Conservation (phyloP, 441 rosid species). For the Gossypium lobatum region DNA sequence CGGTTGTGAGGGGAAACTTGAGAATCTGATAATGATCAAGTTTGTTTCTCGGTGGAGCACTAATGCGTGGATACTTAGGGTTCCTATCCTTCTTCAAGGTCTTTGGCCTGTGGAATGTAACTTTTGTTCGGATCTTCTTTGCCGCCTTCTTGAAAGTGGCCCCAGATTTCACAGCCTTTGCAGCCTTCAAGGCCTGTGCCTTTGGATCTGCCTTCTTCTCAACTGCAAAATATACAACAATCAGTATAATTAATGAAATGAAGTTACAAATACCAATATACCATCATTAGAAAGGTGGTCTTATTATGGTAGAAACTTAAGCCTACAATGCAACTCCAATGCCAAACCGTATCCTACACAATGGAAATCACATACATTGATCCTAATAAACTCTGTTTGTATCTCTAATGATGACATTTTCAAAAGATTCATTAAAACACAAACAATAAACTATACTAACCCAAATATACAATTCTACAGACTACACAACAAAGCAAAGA, state of each 20-base stretch:
- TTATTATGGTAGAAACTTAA: background rate
- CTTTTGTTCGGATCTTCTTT: constrained; percentile 74
- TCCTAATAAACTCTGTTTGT: background rate
- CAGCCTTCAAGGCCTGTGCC: constrained; percentile 83
- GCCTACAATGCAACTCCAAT: background rate
- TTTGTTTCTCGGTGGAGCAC: constrained; percentile 73
- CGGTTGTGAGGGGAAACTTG: constrained; percentile 72
- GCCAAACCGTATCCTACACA: background rate
- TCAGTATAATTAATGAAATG: background rate
- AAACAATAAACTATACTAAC: background rate
- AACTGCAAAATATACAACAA: constrained; percentile 22
- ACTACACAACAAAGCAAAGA: background rate
- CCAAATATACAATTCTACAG: background rate
- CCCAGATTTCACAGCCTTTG: constrained; percentile 83
- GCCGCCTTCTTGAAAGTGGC: constrained; percentile 63
- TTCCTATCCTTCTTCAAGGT: constrained; percentile 62
- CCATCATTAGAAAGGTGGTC: background rate
- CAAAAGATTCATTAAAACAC: background rate
- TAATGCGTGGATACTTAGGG: constrained; percentile 65
- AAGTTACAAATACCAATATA: background rate
- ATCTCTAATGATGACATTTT: background rate
- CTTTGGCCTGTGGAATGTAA: constrained; percentile 91
- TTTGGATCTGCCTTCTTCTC: constrained; percentile 73
- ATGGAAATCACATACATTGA: background rate
- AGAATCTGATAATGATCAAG: constrained; percentile 74